These are phyloP conservation scores for Lathyrus aphaca DNA, from an alignment of 306 rosid species.

Conservation along the genomic window DNA sequence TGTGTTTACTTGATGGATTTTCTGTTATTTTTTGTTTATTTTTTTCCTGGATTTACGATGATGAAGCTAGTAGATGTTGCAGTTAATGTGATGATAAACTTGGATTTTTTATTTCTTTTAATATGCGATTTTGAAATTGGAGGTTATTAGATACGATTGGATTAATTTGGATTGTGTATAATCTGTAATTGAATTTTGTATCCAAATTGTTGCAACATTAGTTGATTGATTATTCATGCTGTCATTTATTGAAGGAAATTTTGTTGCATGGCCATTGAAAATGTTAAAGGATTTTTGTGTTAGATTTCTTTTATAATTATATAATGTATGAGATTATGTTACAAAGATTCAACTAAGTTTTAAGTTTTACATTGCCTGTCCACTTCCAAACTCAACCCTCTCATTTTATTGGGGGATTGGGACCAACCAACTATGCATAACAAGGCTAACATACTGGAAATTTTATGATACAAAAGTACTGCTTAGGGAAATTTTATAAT, in stretches of 20 bases:
- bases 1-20: neutral
- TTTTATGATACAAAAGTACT: too few species aligned
- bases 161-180: neutral
- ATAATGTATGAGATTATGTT: too few species aligned
- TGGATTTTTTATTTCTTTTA: neutral
- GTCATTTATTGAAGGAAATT: neutral
- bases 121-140: neutral
- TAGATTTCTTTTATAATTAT: neutral
- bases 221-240: neutral
- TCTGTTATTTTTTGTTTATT: neutral
- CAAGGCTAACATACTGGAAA: too few species aligned
- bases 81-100: neutral
- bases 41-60: neutral
- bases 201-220: constrained; percentile 2
- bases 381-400: too few species aligned
- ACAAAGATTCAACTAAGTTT: too few species aligned
- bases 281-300: neutral
- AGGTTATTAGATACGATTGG: neutral
- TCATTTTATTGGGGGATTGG: too few species aligned
- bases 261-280: neutral
- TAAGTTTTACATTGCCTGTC: too few species aligned
- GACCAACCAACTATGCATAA: too few species aligned
- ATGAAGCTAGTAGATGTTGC: constrained; percentile 7
- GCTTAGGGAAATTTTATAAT: too few species aligned
- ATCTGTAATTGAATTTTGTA: constrained; percentile 13